A percentile compares a stretch with the other conserved stretches of the same genome.
Evolutionary conservation across 345 rosid genomes (phyloP).

Genomic region (Salix koriyanagi): DNA sequence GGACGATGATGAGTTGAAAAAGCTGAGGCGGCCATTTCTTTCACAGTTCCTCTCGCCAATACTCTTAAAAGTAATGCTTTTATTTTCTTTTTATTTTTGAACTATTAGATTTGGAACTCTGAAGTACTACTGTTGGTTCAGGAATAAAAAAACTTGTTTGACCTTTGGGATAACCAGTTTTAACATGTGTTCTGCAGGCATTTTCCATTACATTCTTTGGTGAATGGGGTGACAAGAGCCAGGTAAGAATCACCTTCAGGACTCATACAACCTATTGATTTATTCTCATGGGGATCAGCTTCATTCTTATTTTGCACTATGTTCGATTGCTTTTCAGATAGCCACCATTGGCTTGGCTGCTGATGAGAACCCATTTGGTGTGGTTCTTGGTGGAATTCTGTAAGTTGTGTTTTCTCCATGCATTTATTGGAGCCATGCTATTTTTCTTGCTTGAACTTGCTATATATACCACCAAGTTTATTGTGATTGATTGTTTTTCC

Average conservation of each 20-base stretch:
- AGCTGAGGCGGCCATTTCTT: constrained; percentile 61
- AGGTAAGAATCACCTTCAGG: constrained; percentile 37
- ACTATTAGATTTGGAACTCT: not conserved
- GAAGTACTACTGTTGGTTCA: not conserved
- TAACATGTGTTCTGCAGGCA: constrained; percentile 51
- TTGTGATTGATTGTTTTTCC: constrained; percentile 12
- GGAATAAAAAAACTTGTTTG: not conserved
- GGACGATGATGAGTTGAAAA: constrained; percentile 70
- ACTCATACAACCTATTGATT: not conserved
- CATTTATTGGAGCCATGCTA: not conserved
- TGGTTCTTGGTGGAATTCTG: constrained; percentile 83
- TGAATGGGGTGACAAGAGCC: constrained; percentile 98
- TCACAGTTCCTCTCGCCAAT: constrained; percentile 81
- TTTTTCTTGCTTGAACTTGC: not conserved
- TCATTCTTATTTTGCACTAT: constrained; percentile 16
- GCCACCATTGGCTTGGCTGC: constrained; percentile 97
- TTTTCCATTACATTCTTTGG: constrained; percentile 95
- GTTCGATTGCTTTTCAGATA: constrained; percentile 45
- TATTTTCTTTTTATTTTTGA: not conserved
- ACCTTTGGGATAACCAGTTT: constrained; percentile 7
- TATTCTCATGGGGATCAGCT: not conserved
- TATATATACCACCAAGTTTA: not conserved
- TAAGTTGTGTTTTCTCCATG: constrained; percentile 26
- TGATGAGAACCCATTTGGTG: constrained; percentile 86
- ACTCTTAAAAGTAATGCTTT: constrained; percentile 62